phyloP scores from a whole-genome alignment of 2,329 filamentous ascomycete genomes.

The Colletotrichum orchidophilum region DNA sequence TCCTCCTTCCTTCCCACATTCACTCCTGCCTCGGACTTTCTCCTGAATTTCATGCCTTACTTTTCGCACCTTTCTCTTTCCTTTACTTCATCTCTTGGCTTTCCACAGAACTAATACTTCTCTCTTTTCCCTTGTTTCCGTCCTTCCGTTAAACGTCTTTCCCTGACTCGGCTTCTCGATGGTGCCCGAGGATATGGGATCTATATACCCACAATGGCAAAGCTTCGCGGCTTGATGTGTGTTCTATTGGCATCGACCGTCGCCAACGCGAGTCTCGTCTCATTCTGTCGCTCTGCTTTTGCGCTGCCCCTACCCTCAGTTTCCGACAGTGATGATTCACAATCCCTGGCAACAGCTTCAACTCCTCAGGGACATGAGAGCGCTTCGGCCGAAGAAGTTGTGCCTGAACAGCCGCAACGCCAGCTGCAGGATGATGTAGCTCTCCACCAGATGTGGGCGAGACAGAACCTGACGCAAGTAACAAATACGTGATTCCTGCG shows the following conservation, averaged over 20 bases:
- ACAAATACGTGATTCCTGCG: too few species aligned
- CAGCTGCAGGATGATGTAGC: not conserved
- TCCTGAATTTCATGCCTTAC: not conserved
- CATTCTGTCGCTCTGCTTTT: not conserved
- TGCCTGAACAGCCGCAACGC: not conserved
- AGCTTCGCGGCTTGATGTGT: not conserved
- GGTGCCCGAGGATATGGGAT: not conserved
- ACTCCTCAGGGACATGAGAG: not conserved
- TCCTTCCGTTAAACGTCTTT: not conserved
- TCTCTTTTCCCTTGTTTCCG: not conserved
- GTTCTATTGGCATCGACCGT: not conserved
- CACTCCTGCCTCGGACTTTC: not conserved
- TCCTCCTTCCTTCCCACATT: not conserved
- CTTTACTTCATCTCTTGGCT: not conserved
- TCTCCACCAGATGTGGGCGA: not conserved
- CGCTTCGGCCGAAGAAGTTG: not conserved
- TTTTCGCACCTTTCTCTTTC: not conserved
- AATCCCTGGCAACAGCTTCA: not conserved
- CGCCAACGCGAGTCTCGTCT: not conserved
- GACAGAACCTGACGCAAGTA: constrained; percentile 9
- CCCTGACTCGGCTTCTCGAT: not conserved
- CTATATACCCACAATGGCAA: constrained; percentile 1
- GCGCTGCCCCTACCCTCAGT: not conserved
- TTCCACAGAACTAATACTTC: not conserved
- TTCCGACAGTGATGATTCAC: not conserved